Evolutionary conservation across 495 filamentous ascomycete genomes (phyloP).

Genomic region (Viridothelium virens): DNA sequence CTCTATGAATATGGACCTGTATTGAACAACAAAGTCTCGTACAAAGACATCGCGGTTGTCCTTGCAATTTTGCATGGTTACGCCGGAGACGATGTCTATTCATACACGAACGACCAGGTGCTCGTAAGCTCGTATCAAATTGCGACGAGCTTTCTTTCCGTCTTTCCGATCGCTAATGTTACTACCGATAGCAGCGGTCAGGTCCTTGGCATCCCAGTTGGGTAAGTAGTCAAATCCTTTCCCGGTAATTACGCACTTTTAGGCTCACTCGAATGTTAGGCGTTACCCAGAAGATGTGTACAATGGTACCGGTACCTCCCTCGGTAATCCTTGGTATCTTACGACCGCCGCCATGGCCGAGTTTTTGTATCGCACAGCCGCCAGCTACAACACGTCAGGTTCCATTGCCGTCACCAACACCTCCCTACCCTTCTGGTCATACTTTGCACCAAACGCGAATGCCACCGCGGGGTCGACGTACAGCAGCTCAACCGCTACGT

Average conservation of each 20-base stretch:
- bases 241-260: not conserved
- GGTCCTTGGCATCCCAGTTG: conserved; percentile 24
- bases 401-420: conserved; percentile 21
- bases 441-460: conserved; percentile 23
- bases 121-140: conserved; percentile 20
- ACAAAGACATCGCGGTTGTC: conserved; percentile 25
- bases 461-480: conserved; percentile 20
- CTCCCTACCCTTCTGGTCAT: conserved; percentile 25
- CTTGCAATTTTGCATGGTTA: conserved; percentile 28
- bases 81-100: conserved; percentile 23
- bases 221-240: not conserved
- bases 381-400: conserved; percentile 16
- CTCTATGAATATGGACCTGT: conserved; percentile 29
- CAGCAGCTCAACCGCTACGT: conserved; percentile 14
- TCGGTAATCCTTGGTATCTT: conserved; percentile 44
- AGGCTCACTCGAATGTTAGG: conserved; percentile 13
- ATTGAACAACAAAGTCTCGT: conserved; percentile 21
- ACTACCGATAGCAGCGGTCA: conserved; percentile 16
- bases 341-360: conserved; percentile 32
- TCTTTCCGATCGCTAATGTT: conserved; percentile 22
- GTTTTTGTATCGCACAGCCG: conserved; percentile 21
- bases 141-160: conserved; percentile 22
- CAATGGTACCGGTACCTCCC: conserved; percentile 36
- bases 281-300: conserved; percentile 43
- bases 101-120: conserved; percentile 24